A percentile compares a stretch with the other conserved stretches of the same genome.
These are phyloP conservation scores for Cucurbitaria berberidis DNA, from an alignment of 2,329 filamentous ascomycete genomes.

Conservation along the genomic window DNA sequence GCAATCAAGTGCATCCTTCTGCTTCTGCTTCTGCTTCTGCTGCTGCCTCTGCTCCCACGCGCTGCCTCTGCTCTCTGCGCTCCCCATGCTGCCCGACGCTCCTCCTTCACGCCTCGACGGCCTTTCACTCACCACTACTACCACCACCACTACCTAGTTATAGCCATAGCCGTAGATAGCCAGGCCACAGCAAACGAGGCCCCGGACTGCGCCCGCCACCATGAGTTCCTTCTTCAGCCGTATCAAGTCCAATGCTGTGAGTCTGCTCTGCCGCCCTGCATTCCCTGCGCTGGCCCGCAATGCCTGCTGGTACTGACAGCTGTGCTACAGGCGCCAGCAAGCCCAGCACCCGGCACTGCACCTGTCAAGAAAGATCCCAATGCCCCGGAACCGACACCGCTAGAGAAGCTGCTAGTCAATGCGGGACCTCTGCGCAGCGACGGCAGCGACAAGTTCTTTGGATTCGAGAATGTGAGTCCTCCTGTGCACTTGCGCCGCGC, in stretches of 20 bases:
- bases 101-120: constrained; percentile 4
- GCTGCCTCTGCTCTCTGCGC: neutral
- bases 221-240: constrained; percentile 63
- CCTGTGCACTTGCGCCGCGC: constrained; percentile 6
- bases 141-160: too few relatives aligned
- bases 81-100: constrained; percentile 18
- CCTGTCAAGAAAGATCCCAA: constrained; percentile 66
- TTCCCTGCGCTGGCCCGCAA: constrained; percentile 16
- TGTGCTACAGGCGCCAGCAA: constrained; percentile 53
- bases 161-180: too few relatives aligned
- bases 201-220: constrained; percentile 21
- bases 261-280: constrained; percentile 27
- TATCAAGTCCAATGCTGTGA: constrained; percentile 58
- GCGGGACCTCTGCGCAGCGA: constrained; percentile 81
- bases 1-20: constrained; percentile 11
- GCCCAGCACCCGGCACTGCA: constrained; percentile 53
- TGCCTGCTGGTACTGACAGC: constrained; percentile 28
- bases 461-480: constrained; percentile 88
- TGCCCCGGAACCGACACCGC: constrained; percentile 62
- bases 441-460: constrained; percentile 97
- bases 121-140: constrained; percentile 15
- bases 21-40: neutral
- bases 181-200: too few relatives aligned
- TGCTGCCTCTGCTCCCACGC: constrained; percentile 18
- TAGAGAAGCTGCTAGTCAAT: constrained; percentile 82